Evolutionary conservation across 805 yeast species (phyloP).

Genomic region (Candida incommunis): DNA sequence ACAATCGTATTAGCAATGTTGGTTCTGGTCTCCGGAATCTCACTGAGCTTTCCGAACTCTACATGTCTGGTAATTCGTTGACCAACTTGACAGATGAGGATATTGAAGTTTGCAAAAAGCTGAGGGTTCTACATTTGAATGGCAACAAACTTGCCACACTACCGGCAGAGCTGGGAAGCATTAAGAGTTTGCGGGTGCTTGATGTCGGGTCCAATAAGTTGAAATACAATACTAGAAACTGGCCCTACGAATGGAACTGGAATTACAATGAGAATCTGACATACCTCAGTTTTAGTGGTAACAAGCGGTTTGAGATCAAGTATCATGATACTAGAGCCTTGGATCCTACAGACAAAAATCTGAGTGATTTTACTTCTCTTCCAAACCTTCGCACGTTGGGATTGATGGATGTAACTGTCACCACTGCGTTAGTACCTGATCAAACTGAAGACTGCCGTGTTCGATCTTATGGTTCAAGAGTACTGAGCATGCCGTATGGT

Average conservation of each 20-base stretch:
- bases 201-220: constrained; percentile 87
- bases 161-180: constrained; percentile 75
- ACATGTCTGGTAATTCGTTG: constrained; percentile 71
- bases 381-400: constrained; percentile 64
- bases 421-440: constrained; percentile 81
- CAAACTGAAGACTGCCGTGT: constrained; percentile 72
- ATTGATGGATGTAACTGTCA: constrained; percentile 87
- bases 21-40: constrained; percentile 58
- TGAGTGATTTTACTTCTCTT: constrained; percentile 58
- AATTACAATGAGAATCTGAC: constrained; percentile 60
- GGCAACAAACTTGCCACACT: constrained; percentile 74
- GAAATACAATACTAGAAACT: constrained; percentile 84
- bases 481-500: constrained; percentile 71
- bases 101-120: constrained; percentile 42
- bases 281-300: constrained; percentile 84
- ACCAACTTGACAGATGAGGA: constrained; percentile 63
- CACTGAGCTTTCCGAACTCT: constrained; percentile 45
- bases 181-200: constrained; percentile 47
- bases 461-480: constrained; percentile 74
- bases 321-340: constrained; percentile 21
- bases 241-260: constrained; percentile 99
- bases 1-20: constrained; percentile 72
- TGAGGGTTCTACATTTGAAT: constrained; percentile 56
- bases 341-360: constrained; percentile 13
- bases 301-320: constrained; percentile 74